Evolutionary conservation across 1,139 yeast species (phyloP), one percentile per base, ranked within the genome.

Genomic region (Blastobotrys ciferrii): DNA sequence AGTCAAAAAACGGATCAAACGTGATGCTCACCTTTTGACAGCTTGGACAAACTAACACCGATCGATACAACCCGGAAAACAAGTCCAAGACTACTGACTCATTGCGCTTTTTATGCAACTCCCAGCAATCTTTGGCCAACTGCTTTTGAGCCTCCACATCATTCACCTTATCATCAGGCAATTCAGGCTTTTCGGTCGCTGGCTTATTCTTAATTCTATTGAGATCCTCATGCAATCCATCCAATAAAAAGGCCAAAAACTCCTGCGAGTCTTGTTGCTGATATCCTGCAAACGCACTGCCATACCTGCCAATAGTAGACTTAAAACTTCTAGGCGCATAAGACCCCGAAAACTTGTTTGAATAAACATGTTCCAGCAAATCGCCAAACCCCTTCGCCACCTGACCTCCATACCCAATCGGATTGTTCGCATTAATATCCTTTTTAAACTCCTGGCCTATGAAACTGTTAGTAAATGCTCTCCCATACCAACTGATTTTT

Each of bases 231-330:
- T 92, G 98, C 41, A 92, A 73, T 4, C 96, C 94, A 68, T 92
- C 98, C 39, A 92, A 72, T 37, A 92, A 68, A 76, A 88, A 92
- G 37, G 96, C 91, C 48, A 92, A 72, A 61, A 92, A 85, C 64
- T 92, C 98, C 65, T 92, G 98, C 0, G 98, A 87, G 64, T 92
- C 98, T 63, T 92, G 98, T 66, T 92, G 98, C 58, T 80, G 81
- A 60, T 85, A 89, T 0, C 95, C 96, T 0, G 88, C 77, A 70
- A 92, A 92, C 79, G 87, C 80, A 1, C 84, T 78, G 39, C 89
- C 85, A 62, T 78, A 86, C 50, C 82, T 77, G 0, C 98, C 98
- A 39, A 92, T 77, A 0, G 87, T 82, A 32, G 76, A 72, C 59
- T 88, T 88, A 69, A 92, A 91, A 37, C 82, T 87, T 43, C 88